A percentile compares a stretch with the other conserved stretches of the same genome.
Evolutionary conservation across 2,329 filamentous ascomycete species (phyloP).

Genomic region (Colletotrichum limetticola): DNA sequence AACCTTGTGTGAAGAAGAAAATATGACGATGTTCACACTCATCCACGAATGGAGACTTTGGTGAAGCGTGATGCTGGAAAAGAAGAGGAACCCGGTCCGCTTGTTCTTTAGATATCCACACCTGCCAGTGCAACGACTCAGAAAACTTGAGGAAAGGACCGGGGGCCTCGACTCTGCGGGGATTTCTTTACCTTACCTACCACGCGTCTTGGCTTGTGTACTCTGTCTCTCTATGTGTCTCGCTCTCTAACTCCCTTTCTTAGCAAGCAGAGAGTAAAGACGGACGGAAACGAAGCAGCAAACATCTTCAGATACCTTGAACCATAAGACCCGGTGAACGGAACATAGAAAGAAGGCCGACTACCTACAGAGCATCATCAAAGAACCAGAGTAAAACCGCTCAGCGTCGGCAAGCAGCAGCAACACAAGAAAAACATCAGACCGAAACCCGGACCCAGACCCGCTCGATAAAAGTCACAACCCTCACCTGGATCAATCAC

Average conservation of each 20-base stretch:
- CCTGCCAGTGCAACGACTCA: neutral
- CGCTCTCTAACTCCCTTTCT: neutral
- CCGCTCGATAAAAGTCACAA: constrained; percentile 3
- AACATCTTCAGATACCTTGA: neutral
- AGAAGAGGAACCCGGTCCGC: neutral
- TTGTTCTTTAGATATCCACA: neutral
- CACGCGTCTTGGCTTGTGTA: neutral
- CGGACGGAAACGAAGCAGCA: neutral
- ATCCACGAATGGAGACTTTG: neutral
- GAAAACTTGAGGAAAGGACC: neutral
- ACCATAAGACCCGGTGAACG: neutral
- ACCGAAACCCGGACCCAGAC: constrained; percentile 7
- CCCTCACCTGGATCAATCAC: constrained; percentile 4
- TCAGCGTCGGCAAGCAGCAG: neutral
- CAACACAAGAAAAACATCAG: neutral
- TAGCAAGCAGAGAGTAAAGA: neutral
- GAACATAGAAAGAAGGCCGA: neutral
- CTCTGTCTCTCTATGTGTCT: neutral
- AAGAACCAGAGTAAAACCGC: constrained; percentile 8
- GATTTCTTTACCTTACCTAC: neutral
- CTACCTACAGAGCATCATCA: neutral
- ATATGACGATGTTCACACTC: neutral
- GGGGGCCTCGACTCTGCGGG: neutral
- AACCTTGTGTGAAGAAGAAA: constrained; percentile 20
- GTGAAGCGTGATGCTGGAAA: neutral